Evolutionary conservation across 2,329 filamentous ascomycete species (phyloP).

Genomic region (Talaromyces islandicus): DNA sequence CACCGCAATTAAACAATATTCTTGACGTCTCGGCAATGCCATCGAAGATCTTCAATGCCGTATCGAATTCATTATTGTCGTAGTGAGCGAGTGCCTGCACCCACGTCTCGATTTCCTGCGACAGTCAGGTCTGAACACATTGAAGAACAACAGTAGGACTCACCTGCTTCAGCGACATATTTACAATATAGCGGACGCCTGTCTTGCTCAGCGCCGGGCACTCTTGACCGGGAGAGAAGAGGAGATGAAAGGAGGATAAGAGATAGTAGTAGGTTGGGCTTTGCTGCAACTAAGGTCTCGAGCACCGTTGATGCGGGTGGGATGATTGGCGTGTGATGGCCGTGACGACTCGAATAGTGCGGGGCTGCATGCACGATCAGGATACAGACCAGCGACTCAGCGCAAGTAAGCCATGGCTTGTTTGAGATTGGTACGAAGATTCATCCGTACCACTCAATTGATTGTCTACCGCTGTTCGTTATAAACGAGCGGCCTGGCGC

Average conservation of each 20-base stretch:
- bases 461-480: background rate
- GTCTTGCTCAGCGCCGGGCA: background rate
- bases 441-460: background rate
- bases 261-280: background rate
- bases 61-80: slow-evolving; percentile 96
- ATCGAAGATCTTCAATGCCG: slow-evolving; percentile 75
- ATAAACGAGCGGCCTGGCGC: background rate
- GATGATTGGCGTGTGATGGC: slow-evolving; percentile 4
- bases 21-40: slow-evolving; percentile 91
- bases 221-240: background rate
- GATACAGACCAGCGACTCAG: background rate
- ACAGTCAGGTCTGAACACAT: background rate
- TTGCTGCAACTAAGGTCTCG: background rate
- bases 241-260: background rate
- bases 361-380: slow-evolving; percentile 7
- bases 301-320: background rate
- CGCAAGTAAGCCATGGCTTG: background rate
- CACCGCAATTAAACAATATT: slow-evolving; percentile 96
- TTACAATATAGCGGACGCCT: background rate
- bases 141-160: slow-evolving; percentile 12
- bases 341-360: slow-evolving; percentile 2
- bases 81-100: slow-evolving; percentile 85
- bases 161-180: slow-evolving; percentile 59
- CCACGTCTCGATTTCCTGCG: slow-evolving; percentile 97
- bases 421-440: background rate